phyloP scores from a whole-genome alignment of 305 asterid species.

The Fraxinus dipetala region DNA sequence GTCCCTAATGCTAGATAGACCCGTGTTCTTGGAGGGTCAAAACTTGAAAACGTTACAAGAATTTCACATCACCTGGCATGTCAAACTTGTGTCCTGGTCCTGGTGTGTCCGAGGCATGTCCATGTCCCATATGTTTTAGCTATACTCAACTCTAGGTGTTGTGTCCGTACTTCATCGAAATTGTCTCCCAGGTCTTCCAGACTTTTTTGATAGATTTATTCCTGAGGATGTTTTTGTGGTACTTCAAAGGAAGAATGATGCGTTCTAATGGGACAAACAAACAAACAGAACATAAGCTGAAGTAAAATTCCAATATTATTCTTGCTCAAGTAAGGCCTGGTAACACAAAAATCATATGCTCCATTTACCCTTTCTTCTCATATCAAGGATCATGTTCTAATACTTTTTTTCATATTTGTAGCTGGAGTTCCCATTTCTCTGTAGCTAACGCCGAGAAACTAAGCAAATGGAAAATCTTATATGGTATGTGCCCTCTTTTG shows the following conservation, averaged over 20 bases:
- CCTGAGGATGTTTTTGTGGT: neutral
- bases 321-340: neutral
- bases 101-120: neutral
- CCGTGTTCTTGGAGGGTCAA: neutral
- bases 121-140: neutral
- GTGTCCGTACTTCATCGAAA: neutral
- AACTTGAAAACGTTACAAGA: neutral
- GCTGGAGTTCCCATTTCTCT: neutral
- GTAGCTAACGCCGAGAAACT: neutral
- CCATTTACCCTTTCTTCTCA: neutral
- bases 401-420: neutral
- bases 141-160: neutral
- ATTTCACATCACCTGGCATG: neutral
- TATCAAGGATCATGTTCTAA: conserved; percentile 10
- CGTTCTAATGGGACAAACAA: neutral
- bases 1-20: neutral
- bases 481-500: conserved; percentile 19
- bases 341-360: neutral
- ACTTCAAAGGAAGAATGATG: neutral
- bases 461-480: neutral
- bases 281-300: neutral
- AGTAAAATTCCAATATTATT: neutral
- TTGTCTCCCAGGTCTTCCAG: neutral
- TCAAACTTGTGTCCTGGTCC: neutral
- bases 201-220: neutral